Evolutionary conservation across 176 grass and related monocot genomes (phyloP).

Genomic region (Aechmea fasciata): DNA sequence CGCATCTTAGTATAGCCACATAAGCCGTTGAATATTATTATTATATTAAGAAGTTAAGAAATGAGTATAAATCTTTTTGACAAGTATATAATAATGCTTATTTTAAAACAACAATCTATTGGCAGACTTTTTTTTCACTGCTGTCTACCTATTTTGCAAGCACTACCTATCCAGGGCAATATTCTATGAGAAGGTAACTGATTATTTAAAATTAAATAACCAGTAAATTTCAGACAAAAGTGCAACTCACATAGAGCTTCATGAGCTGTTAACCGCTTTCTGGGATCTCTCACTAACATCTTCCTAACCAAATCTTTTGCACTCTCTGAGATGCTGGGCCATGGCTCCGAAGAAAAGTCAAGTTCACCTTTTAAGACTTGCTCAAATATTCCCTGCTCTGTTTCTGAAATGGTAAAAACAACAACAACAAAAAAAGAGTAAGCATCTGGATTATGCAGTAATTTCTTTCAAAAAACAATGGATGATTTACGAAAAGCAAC

Average conservation of each 20-base stretch:
- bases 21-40: background rate
- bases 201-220: background rate
- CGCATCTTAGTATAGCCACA: background rate
- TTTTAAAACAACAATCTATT: background rate
- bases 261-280: conserved; percentile 65
- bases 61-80: background rate
- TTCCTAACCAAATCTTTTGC: conserved; percentile 88
- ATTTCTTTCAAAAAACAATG: background rate
- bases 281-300: conserved; percentile 83
- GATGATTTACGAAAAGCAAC: background rate
- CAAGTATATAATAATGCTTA: background rate
- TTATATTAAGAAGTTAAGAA: background rate
- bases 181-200: background rate
- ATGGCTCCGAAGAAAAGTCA: conserved; percentile 77
- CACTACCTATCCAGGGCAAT: no score
- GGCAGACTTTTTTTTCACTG: background rate
- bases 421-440: background rate
- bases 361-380: conserved; percentile 79
- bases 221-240: background rate
- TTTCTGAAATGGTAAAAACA: conserved; percentile 40
- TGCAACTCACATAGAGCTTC: conserved; percentile 79
- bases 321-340: conserved; percentile 83
- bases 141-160: background rate
- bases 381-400: conserved; percentile 93
- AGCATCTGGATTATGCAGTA: no score